Evolutionary conservation across 257 asterid genomes (phyloP).

Genomic region (Apocynum venetum): DNA sequence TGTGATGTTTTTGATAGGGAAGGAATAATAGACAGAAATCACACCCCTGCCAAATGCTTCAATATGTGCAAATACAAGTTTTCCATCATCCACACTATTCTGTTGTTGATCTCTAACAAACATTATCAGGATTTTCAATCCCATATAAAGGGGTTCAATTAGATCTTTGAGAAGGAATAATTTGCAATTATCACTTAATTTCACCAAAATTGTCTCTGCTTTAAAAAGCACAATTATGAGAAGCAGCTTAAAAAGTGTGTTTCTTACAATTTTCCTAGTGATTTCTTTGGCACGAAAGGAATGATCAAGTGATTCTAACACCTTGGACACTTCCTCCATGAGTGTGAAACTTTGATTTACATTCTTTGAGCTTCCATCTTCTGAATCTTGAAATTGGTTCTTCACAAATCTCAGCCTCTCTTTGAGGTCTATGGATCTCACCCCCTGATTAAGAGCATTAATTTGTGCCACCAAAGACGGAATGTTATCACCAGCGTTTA

Average conservation of each 20-base stretch:
- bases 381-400: too few relatives aligned
- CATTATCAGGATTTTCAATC: neutral
- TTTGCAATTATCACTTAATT: too few relatives aligned
- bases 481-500: too few relatives aligned
- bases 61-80: neutral
- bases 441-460: too few relatives aligned
- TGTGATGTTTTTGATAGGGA: neutral
- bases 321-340: neutral
- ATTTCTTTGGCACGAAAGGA: neutral
- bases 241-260: neutral
- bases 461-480: too few relatives aligned
- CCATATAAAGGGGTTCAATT: neutral
- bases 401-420: too few relatives aligned
- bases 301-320: neutral
- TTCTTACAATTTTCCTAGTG: neutral
- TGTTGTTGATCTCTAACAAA: neutral
- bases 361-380: too few relatives aligned
- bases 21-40: neutral
- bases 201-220: neutral
- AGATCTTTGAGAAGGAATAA: too few relatives aligned
- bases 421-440: too few relatives aligned
- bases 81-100: neutral
- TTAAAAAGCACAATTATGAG: neutral
- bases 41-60: neutral
- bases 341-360: neutral